Evolutionary conservation across 2,329 filamentous ascomycete genomes (phyloP), one percentile per base, ranked within the genome.

Genomic region (Cephalotrichum gorgonifer): DNA sequence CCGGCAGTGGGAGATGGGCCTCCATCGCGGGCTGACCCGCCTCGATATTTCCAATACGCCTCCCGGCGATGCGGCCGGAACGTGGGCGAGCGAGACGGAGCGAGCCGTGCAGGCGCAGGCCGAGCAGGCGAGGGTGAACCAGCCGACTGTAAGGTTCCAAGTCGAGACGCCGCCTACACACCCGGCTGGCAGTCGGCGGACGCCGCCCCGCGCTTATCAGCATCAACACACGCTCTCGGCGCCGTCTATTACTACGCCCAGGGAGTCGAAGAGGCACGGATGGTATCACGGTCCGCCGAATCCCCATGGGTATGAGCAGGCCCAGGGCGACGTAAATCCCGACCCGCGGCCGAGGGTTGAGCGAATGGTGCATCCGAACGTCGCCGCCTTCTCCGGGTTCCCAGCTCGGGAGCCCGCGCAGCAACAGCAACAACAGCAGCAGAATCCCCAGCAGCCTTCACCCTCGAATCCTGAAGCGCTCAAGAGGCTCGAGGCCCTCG

Each of bases 281-380:
- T 89, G 85, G 84, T 88, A 88, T 57, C 79, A 86, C 38, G 74
- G 74, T 1, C 73, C 74, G 0, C 59, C 65, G 12, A n/a, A n/a
- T n/a, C n/a, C n/a, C n/a, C 26, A 48, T 11, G 59, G 64, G 1
- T 17, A 33, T 33, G 39, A 28, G 58, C 63, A 48, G 35, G 45
- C 23, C 6, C 17, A 46, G 30, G 33, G 26, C 15, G 31, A 27
- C 3, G 65, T 68, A 14, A 64, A 66, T 17, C 68, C 70, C 50
- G 62, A 63, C 6, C 59, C 58, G 12, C 54, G 57, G 1, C 56
- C 56, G 1, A 52, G 56, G 14, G 74, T 78, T 3, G 75, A 79
- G 38, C 71, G 75, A 15, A 78, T 80, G 62, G 67, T 77, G 4
- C 76, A 80, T 50, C 77, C 77, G 3, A 80, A 80, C 54, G 66